These are phyloP conservation scores for Porphyrellus sp. DNA, from an alignment of 1,284 basidiomycete species.

Conservation along the genomic window DNA sequence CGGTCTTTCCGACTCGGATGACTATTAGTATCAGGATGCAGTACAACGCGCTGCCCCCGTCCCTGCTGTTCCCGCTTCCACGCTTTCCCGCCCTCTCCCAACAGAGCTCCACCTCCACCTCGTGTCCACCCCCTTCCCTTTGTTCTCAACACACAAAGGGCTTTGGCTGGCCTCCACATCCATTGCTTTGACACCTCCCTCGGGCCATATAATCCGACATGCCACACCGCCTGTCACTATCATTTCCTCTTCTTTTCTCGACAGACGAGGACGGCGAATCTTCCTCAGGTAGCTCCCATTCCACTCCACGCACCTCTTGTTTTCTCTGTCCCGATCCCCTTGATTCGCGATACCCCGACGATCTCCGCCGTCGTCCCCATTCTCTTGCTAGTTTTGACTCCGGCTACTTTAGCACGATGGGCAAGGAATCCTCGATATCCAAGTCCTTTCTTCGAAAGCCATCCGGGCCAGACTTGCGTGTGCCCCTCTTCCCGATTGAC, in stretches of 20 bases:
- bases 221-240: constrained; percentile 8
- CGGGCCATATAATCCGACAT: constrained; percentile 23
- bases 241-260: constrained; percentile 11
- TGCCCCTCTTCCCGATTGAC: constrained; percentile 12
- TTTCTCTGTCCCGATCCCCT: constrained; percentile 6
- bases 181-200: constrained; percentile 22
- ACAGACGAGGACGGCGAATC: constrained; percentile 19
- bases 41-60: constrained; percentile 6
- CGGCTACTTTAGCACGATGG: constrained; percentile 31
- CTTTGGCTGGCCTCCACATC: constrained; percentile 16
- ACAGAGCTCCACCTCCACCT: constrained; percentile 13
- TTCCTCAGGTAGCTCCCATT: constrained; percentile 11
- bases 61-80: constrained; percentile 5
- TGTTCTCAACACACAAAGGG: constrained; percentile 25
- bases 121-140: constrained; percentile 20
- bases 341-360: constrained; percentile 1
- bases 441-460: constrained; percentile 11
- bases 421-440: constrained; percentile 15
- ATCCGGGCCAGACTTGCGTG: constrained; percentile 14
- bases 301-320: constrained; percentile 29
- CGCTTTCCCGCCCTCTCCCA: background rate
- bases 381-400: constrained; percentile 32
- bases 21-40: constrained; percentile 23
- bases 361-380: constrained; percentile 10
- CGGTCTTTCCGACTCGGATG: constrained; percentile 17